Percentiles rank a stretch among this genome's conserved stretches.
phyloP scores from a whole-genome alignment of 495 filamentous ascomycete species.

The Tuber microsphaerosporum region DNA sequence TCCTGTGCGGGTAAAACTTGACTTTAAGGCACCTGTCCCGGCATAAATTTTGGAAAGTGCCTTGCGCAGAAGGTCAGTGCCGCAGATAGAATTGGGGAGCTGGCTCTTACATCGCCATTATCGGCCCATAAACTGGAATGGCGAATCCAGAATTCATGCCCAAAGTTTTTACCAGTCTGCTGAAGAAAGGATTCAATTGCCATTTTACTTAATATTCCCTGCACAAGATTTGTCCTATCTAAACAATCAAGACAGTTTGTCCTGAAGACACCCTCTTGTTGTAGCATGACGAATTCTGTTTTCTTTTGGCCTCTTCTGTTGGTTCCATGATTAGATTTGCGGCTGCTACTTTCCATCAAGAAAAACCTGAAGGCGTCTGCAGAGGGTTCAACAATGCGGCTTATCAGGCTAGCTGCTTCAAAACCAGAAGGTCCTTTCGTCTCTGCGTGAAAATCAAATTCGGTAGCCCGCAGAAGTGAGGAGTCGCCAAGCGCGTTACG shows the following conservation, averaged over 20 bases:
- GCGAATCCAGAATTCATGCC: slow-evolving; percentile 76
- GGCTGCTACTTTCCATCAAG: slow-evolving; percentile 58
- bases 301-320: slow-evolving; percentile 42
- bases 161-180: slow-evolving; percentile 58
- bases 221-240: slow-evolving; percentile 90
- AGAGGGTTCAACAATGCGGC: slow-evolving; percentile 62
- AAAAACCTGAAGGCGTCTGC: slow-evolving; percentile 86
- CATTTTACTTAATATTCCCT: slow-evolving; percentile 90
- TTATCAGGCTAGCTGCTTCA: slow-evolving; percentile 74
- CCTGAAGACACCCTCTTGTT: slow-evolving; percentile 89
- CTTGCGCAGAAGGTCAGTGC: slow-evolving; percentile 20
- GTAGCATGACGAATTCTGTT: slow-evolving; percentile 63
- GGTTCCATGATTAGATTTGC: slow-evolving; percentile 46
- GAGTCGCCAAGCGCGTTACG: slow-evolving; percentile 39
- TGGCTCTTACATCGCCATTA: slow-evolving; percentile 65
- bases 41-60: slow-evolving; percentile 90
- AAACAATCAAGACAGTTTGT: slow-evolving; percentile 96
- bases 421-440: slow-evolving; percentile 81
- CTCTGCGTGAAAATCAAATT: slow-evolving; percentile 93
- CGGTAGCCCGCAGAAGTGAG: slow-evolving; percentile 62
- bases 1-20: slow-evolving; percentile 88
- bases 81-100: background rate
- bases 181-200: slow-evolving; percentile 71
- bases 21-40: slow-evolving; percentile 89
- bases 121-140: slow-evolving; percentile 97